Evolutionary conservation across 164 flowering plant species (phyloP).

Genomic region (Saururus chinensis): DNA sequence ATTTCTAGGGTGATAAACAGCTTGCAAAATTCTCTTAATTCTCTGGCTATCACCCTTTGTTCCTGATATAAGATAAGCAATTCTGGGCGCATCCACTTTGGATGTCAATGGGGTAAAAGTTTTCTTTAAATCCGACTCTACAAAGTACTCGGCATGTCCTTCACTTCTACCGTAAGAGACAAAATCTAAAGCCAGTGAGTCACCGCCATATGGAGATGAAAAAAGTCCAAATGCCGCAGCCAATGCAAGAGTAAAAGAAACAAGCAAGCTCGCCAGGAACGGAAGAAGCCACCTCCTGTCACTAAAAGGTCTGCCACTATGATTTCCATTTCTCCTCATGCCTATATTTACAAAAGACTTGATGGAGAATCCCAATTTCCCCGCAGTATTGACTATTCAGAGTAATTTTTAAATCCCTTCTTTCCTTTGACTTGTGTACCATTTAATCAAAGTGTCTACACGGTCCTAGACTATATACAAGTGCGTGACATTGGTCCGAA

Average conservation of each 20-base stretch:
- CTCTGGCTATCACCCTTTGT: constrained; percentile 89
- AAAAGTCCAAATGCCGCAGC: constrained; percentile 35
- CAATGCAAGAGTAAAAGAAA: constrained; percentile 41
- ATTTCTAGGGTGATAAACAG: constrained; percentile 91
- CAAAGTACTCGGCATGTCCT: constrained; percentile 50
- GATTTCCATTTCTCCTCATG: constrained; percentile 53
- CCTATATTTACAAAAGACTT: constrained; percentile 1
- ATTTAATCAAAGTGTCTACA: neutral
- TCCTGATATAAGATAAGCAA: constrained; percentile 93
- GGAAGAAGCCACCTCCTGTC: constrained; percentile 79
- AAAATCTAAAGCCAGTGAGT: constrained; percentile 33
- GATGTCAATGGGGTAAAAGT: constrained; percentile 9
- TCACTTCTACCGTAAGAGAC: constrained; percentile 29
- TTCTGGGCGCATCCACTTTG: constrained; percentile 35
- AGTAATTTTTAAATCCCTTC: neutral
- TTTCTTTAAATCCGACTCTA: constrained; percentile 51
- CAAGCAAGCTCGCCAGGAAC: constrained; percentile 59
- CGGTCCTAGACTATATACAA: neutral
- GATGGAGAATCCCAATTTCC: neutral
- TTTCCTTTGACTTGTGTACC: neutral
- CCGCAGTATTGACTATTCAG: neutral
- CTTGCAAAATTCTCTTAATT: constrained; percentile 81
- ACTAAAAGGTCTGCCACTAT: constrained; percentile 41
- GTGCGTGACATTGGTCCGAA: no score
- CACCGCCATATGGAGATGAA: constrained; percentile 31